Evolutionary conservation across 768 basidiomycete species (phyloP).

Genomic region (Russula emetica): DNA sequence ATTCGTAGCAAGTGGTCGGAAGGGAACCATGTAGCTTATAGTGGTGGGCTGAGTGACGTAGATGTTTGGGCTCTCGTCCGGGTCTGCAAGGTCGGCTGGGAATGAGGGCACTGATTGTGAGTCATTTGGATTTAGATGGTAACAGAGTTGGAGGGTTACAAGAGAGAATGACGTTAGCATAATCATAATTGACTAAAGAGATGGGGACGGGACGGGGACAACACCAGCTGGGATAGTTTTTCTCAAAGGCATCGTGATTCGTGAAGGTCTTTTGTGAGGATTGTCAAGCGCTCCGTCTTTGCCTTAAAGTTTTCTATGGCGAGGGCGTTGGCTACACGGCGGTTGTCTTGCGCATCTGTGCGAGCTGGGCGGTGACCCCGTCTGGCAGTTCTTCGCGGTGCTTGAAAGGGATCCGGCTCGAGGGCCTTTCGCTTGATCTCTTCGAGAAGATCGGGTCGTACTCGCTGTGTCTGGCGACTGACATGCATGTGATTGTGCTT

Average conservation of each 20-base stretch:
- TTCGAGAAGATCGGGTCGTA: constrained; percentile 73
- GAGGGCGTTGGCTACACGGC: constrained; percentile 52
- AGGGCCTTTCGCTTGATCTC: constrained; percentile 84
- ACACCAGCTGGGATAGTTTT: constrained; percentile 53
- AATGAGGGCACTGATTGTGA: constrained; percentile 39
- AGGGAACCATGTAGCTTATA: too few species aligned
- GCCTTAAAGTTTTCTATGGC: constrained; percentile 51
- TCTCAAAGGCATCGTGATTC: constrained; percentile 57
- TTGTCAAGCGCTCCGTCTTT: constrained; percentile 57
- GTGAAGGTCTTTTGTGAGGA: constrained; percentile 57
- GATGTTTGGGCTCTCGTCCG: constrained; percentile 56
- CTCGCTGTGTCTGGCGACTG: too few species aligned
- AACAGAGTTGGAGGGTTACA: constrained; percentile 1
- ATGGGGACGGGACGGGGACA: constrained; percentile 32
- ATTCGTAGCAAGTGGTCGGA: too few species aligned
- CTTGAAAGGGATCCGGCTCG: constrained; percentile 71
- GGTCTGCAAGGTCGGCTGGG: constrained; percentile 50
- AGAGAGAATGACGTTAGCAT: constrained; percentile 3
- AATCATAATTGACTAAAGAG: not conserved
- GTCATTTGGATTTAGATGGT: constrained; percentile 27
- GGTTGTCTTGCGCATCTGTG: constrained; percentile 67
- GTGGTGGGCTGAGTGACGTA: constrained; percentile 61
- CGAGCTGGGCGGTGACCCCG: constrained; percentile 65
- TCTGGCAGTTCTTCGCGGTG: constrained; percentile 78
- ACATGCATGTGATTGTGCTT: too few species aligned